phyloP scores from a whole-genome alignment of 805 yeast species.

The Candida pini region DNA sequence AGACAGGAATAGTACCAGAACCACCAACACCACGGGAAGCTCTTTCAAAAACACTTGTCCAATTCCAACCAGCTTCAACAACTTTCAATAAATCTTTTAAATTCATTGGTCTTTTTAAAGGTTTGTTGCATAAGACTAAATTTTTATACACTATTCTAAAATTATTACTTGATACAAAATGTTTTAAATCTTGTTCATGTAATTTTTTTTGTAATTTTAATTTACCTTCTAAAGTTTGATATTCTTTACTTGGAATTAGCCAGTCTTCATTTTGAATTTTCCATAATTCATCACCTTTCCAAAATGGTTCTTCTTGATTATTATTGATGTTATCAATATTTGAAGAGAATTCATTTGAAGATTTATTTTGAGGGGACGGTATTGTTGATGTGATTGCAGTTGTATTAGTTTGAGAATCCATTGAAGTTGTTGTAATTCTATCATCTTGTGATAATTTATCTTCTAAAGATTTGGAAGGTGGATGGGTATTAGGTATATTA shows the following conservation, averaged over 20 bases:
- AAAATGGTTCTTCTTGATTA: slow-evolving; percentile 42
- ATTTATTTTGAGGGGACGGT: slow-evolving; percentile 4
- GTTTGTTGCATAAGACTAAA: slow-evolving; percentile 64
- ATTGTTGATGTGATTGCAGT: slow-evolving; percentile 1
- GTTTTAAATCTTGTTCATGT: slow-evolving; percentile 22
- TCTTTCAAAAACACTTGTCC: slow-evolving; percentile 52
- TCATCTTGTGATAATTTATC: background rate
- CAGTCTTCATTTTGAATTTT: slow-evolving; percentile 61
- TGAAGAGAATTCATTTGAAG: too few relatives aligned
- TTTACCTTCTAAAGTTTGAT: slow-evolving; percentile 20
- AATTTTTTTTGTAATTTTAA: slow-evolving; percentile 17
- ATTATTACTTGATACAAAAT: slow-evolving; percentile 37
- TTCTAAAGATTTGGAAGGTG: background rate
- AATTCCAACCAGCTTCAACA: slow-evolving; percentile 81
- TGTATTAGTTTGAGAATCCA: slow-evolving; percentile 1
- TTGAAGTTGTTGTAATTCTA: background rate
- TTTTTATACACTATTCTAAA: slow-evolving; percentile 61
- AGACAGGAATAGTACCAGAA: slow-evolving; percentile 31
- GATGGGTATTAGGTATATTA: background rate
- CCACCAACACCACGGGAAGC: slow-evolving; percentile 43
- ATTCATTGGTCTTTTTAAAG: slow-evolving; percentile 65
- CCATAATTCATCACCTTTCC: slow-evolving; percentile 54
- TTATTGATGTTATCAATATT: too few relatives aligned
- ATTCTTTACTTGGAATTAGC: slow-evolving; percentile 39
- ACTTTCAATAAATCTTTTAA: slow-evolving; percentile 66